Base-by-base conservation (phyloP, 2,329 filamentous ascomycete genomes). In the Cyclaneusma minus region DNA sequence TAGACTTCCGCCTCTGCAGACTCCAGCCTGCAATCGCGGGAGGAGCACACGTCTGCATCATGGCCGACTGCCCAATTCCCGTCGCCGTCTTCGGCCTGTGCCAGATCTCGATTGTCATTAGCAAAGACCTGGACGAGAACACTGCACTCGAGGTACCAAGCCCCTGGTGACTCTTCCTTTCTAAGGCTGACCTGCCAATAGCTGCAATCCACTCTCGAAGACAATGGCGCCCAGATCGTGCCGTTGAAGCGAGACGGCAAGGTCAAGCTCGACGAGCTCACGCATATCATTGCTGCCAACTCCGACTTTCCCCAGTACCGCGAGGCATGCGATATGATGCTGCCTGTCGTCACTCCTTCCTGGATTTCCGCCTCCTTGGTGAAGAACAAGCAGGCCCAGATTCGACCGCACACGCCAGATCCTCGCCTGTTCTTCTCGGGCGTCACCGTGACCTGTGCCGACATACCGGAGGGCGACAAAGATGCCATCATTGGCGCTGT, bases 401-500 rank as follows among this genome's bases (percentile, higher is more conserved):
- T 85, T 7, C 72, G 87, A 21, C 79, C 83, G 10, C 91, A 78
- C 49, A 94, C 78, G 23, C 89, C 89, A 2, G 89, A 98, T 42
- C 85, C 87, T 2, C 69, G 78, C 31, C 71, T 93, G 47, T 89
- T 94, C 48, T 81, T 98, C 52, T 80, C 79, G 27, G 75, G 83
- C 39, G 77, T 95, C 21, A 68, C 79, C 15, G 63, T 94, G 11
- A 78, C 75, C 16, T 91, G 81, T 44, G 82, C 76, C 24, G 80
- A 89, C 41, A 69, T 98, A 24, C 89, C 89, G 0, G 60, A 70
- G 18, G 78, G 72, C 18, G 89, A 98, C 50, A 81, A 84, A 47
- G 87, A 95, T 53, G 81, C 84, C 7, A 94, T 98, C 30, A 71
- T 81, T 20, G 89, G 85, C 7, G 87, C 83, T 1, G 81, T 87